A percentile compares a stretch with the other conserved stretches of the same genome.
These are phyloP conservation scores for Asterella californica DNA, from an alignment of 225 moss, liverwort and hornwort genomes.

Conservation along the genomic window DNA sequence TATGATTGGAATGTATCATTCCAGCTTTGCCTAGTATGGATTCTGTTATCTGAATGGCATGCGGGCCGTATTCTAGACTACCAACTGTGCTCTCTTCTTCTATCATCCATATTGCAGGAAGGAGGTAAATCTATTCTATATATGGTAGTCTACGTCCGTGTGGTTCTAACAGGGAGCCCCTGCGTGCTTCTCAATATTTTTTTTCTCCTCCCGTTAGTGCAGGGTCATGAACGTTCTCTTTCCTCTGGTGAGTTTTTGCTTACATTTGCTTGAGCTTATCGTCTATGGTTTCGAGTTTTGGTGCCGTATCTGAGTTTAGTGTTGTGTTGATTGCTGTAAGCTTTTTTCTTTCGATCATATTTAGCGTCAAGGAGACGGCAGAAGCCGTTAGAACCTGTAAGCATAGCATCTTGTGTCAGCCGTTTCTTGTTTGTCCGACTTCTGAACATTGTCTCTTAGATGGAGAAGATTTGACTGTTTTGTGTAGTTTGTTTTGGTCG, in stretches of 20 bases:
- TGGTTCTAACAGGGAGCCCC: constrained; percentile 92
- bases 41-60: background rate
- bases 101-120: constrained; percentile 48
- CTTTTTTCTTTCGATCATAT: too few relatives aligned
- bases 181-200: constrained; percentile 91
- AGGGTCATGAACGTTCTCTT: constrained; percentile 97
- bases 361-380: too few relatives aligned
- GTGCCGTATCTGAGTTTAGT: background rate
- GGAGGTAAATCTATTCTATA: constrained; percentile 94
- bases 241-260: constrained; percentile 60
- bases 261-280: background rate
- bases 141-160: constrained; percentile 89
- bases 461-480: background rate
- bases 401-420: background rate
- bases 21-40: background rate
- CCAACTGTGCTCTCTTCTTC: background rate
- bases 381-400: background rate
- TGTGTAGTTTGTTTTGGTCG: constrained; percentile 91
- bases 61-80: background rate
- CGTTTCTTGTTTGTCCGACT: background rate
- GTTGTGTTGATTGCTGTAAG: too few relatives aligned
- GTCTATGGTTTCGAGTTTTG: background rate
- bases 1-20: background rate
- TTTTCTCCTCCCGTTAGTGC: constrained; percentile 86
- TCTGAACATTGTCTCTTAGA: background rate